Conservation (phyloP, 805 yeast genomes). For the Candida ortonii region DNA sequence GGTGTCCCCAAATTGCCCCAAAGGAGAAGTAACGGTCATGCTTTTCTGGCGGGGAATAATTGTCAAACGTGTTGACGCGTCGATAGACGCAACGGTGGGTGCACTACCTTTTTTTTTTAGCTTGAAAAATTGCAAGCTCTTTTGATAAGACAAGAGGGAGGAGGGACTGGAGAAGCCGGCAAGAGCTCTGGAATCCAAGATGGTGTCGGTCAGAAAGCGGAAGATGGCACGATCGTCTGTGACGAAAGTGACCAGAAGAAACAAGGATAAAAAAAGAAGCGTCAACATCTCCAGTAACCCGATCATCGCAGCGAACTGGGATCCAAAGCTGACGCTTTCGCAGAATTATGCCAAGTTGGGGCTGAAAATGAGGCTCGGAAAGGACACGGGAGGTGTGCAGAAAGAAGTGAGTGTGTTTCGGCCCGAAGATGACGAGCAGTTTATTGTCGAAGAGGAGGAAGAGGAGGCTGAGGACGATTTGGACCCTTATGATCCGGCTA, state of each 20-base stretch:
- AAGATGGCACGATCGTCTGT: constrained; percentile 74
- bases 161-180: too few species aligned
- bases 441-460: constrained; percentile 28
- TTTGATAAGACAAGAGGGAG: too few species aligned
- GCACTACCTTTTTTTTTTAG: too few species aligned
- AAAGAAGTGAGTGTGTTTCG: constrained; percentile 43
- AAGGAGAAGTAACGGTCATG: too few species aligned
- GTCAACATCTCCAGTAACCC: constrained; percentile 69
- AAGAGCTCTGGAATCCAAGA: constrained; percentile 10
- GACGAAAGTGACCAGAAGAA: constrained; percentile 64
- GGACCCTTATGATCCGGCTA: constrained; percentile 49
- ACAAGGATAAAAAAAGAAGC: constrained; percentile 67
- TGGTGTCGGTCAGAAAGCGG: constrained; percentile 71
- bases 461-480: constrained; percentile 33
- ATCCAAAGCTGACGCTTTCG: constrained; percentile 68
- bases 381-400: constrained; percentile 80
- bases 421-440: constrained; percentile 31
- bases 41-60: too few species aligned
- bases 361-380: constrained; percentile 61
- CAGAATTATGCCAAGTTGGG: constrained; percentile 89
- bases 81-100: too few species aligned
- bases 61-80: too few species aligned
- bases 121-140: neutral
- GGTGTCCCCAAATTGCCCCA: too few species aligned
- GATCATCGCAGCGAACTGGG: constrained; percentile 89